These are phyloP conservation scores for Cronartium quercuum DNA, from an alignment of 1,284 basidiomycete genomes.

Conservation along the genomic window DNA sequence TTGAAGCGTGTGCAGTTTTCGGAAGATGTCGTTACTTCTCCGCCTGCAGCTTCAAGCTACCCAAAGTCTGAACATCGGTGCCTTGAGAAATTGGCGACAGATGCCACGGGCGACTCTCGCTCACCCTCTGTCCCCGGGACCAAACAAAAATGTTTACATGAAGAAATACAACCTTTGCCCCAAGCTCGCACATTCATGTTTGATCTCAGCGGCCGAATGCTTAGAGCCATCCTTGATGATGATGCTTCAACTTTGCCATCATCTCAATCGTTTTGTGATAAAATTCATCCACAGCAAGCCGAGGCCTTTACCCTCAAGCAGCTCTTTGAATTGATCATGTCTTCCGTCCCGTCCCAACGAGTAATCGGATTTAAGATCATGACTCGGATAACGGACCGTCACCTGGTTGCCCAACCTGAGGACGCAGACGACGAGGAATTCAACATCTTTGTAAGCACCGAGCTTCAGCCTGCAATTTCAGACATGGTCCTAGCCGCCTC, in stretches of 20 bases:
- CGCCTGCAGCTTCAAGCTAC: not conserved
- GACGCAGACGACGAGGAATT: not conserved
- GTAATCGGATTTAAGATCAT: conserved; percentile 34
- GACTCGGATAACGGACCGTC: conserved; percentile 22
- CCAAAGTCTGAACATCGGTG: not conserved
- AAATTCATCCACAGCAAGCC: conserved; percentile 15
- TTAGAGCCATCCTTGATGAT: not conserved
- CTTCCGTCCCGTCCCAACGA: conserved; percentile 31
- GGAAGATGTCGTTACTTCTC: not conserved
- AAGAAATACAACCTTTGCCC: not conserved
- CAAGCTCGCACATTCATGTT: not conserved
- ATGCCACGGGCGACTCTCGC: not conserved
- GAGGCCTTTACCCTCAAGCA: conserved; percentile 16
- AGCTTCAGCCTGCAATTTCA: conserved; percentile 6
- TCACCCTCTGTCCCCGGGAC: not conserved
- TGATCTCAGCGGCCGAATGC: not conserved
- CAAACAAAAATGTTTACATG: not conserved
- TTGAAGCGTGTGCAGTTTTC: not conserved
- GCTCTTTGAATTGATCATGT: conserved; percentile 26
- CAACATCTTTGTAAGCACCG: not conserved
- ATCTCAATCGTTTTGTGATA: not conserved
- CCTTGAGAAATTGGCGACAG: not conserved
- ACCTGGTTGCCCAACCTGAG: conserved; percentile 1
- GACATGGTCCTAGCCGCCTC: conserved; percentile 23
- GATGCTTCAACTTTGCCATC: not conserved